Conservation (phyloP, 768 basidiomycete species). For the Leccinum ochraceum region DNA sequence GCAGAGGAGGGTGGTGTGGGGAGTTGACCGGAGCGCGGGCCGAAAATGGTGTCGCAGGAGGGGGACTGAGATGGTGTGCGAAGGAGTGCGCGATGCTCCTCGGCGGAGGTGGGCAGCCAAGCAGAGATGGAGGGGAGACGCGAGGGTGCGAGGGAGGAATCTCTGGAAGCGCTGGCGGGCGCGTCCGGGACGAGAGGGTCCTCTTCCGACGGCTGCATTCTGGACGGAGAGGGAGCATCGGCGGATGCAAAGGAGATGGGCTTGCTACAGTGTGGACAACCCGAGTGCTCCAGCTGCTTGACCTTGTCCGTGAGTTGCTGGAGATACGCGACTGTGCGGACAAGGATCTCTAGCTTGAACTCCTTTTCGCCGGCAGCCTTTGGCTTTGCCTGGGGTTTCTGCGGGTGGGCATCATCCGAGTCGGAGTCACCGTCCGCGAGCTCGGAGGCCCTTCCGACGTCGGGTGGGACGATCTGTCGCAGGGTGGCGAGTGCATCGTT, state of each 20-base stretch:
- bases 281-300: constrained; percentile 38
- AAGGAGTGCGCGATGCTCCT: constrained; percentile 33
- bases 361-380: constrained; percentile 66
- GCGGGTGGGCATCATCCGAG: constrained; percentile 34
- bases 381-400: constrained; percentile 31
- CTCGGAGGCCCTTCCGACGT: constrained; percentile 40
- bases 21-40: constrained; percentile 33
- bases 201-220: neutral
- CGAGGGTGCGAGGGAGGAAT: constrained; percentile 18
- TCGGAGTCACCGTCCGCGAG: constrained; percentile 33
- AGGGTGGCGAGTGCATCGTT: constrained; percentile 85
- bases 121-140: constrained; percentile 69
- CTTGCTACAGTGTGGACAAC: constrained; percentile 26
- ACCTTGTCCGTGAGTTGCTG: constrained; percentile 66
- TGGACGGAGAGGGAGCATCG: neutral
- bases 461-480: constrained; percentile 71
- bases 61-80: constrained; percentile 37
- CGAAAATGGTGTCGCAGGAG: constrained; percentile 32
- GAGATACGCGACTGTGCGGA: constrained; percentile 78
- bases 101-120: constrained; percentile 48
- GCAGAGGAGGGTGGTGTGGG: constrained; percentile 62
- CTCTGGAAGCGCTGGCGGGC: neutral
- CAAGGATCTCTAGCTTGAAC: constrained; percentile 90
- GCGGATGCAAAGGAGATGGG: constrained; percentile 14
- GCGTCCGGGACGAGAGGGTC: neutral